Base-by-base conservation (phyloP, 805 yeast species). In the Zygoascus biomembranicola region DNA sequence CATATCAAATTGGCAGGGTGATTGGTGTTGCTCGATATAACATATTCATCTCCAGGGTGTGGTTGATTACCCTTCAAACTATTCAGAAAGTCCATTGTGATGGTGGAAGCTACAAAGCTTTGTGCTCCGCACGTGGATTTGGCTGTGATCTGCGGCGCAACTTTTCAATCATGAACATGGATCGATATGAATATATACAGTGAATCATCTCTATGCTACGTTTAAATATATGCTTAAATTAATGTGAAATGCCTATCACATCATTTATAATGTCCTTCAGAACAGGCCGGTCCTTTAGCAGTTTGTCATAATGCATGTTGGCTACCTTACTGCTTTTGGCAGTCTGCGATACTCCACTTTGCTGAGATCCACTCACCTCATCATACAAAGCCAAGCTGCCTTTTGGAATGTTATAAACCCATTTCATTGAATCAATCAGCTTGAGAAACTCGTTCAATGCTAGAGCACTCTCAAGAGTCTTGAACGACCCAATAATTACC, bases 1-100 rank as follows among this genome's bases (percentile, higher is more conserved):
- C 96, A 89, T 57, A 90, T 87, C 61, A 86, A 72, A 62, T 85
- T 83, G 1, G 96, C 95, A 0, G 97, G 96, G 66, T 86, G 92
- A 43, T 72, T 66, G 13, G 81, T 78, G 55, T 78, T 81, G n/a
- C 67, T 59, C 2, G 78, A 75, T 32, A 32, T 32, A 8, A 46
- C 41, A 32, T 16, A 31, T 16, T 32, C 35, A 44, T 48, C 51
- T 10, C 26, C 44, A 18, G 44, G 44, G 4, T 35, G 39, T n/a
- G 39, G 39, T n/a, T 11, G 3, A n/a, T 3, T 8, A 13, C 39
- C 39, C 16, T 4, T 35, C 10, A 35, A 35, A 13, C 16, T n/a
- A n/a, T n/a, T 35, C 39, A 11, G 16, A 8, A 35, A 13, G 16
- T 35, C 39, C 39, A 35, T 35, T 5, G 13, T 35, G 39, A 13